phyloP scores from a whole-genome alignment of 2,329 filamentous ascomycete species.

The Hymenoscyphus infarciens region DNA sequence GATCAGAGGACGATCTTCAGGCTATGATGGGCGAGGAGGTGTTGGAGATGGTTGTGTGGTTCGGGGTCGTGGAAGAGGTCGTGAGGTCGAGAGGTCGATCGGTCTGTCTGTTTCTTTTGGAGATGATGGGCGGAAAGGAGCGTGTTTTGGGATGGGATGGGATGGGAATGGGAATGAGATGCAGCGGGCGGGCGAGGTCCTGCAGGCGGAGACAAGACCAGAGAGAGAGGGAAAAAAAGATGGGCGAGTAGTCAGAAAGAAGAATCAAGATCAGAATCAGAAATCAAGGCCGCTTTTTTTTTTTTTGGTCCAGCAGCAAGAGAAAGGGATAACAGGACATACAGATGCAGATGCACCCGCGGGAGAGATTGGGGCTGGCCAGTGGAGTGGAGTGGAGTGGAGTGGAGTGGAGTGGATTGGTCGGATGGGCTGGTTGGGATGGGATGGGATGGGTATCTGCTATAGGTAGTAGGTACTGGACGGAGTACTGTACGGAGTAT shows the following conservation, averaged over 20 bases:
- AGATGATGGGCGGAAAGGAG: conserved; percentile 19
- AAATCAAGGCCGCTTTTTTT: neutral
- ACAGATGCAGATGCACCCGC: neutral
- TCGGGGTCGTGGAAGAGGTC: neutral
- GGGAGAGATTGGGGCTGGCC: neutral
- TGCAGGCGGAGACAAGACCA: neutral
- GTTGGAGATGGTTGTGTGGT: neutral
- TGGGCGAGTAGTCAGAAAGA: neutral
- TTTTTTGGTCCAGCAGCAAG: too few relatives aligned
- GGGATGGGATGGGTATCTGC: neutral
- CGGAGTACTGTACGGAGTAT: too few relatives aligned
- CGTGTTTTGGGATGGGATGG: conserved; percentile 19
- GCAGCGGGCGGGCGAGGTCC: conserved; percentile 12
- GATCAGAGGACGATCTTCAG: conserved; percentile 24
- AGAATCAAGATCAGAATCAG: neutral
- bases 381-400: too few relatives aligned
- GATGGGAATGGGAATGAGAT: conserved; percentile 9
- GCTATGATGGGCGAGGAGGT: conserved; percentile 14
- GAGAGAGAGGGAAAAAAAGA: neutral
- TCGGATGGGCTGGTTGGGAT: neutral
- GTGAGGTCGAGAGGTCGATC: too few relatives aligned
- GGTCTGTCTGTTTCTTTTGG: neutral
- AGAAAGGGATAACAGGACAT: too few relatives aligned
- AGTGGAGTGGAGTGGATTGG: too few relatives aligned
- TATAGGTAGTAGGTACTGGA: neutral